These are phyloP conservation scores for Symbiotaphrina buchneri DNA, from an alignment of 495 filamentous ascomycete species.

Conservation along the genomic window DNA sequence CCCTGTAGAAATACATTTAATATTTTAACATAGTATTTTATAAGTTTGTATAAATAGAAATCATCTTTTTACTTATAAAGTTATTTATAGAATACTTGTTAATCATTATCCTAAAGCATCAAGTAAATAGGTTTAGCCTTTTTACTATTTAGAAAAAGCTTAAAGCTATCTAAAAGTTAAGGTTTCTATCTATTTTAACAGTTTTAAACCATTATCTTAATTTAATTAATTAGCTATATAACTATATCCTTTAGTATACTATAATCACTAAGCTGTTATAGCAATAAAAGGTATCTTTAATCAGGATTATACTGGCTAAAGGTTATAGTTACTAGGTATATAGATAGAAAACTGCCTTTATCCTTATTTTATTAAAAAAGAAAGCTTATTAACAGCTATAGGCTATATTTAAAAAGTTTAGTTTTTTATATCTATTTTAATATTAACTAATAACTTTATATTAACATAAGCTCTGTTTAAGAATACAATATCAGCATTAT, in stretches of 20 bases:
- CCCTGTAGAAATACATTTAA: background rate
- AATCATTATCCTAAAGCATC: background rate
- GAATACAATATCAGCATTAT: background rate
- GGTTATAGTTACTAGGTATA: background rate
- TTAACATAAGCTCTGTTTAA: conserved; percentile 2
- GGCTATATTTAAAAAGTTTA: background rate
- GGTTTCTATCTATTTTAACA: background rate
- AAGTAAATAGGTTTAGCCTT: conserved; percentile 1
- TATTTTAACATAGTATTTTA: conserved; percentile 1
- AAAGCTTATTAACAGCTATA: conserved; percentile 3
- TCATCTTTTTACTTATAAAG: conserved; percentile 1
- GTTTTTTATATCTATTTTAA: conserved; percentile 1
- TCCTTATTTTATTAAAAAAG: background rate
- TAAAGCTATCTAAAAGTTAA: background rate
- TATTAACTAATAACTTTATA: conserved; percentile 1
- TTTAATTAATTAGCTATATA: conserved; percentile 1
- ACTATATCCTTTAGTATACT: background rate
- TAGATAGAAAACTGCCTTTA: conserved; percentile 1
- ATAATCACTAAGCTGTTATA: background rate
- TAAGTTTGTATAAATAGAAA: background rate
- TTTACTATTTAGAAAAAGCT: background rate
- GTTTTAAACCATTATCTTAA: conserved; percentile 1
- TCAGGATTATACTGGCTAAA: background rate
- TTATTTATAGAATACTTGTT: background rate
- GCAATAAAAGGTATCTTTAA: conserved; percentile 1